Evolutionary conservation across 768 basidiomycete species (phyloP).

Genomic region (Fibroporia radiculosa): DNA sequence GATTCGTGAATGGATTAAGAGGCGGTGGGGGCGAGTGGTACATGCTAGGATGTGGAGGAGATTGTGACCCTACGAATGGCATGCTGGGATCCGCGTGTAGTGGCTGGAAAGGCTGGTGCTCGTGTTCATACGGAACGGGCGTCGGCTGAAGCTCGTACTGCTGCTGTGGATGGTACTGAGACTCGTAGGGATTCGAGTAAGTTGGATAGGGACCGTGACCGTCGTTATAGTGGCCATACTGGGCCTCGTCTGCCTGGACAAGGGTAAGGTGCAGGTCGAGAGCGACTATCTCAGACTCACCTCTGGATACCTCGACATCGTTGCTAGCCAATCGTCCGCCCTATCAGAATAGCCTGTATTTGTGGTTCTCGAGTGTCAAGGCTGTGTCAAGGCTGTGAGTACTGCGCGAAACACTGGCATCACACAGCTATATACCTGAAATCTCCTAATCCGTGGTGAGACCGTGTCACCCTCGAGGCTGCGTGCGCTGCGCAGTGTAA

Average conservation of each 20-base stretch:
- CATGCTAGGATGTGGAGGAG: slow-evolving; percentile 10
- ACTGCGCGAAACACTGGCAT: too few relatives aligned
- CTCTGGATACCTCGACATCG: slow-evolving; percentile 36
- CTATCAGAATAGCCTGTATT: neutral
- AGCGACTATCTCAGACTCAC: slow-evolving; percentile 18
- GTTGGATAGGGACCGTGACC: slow-evolving; percentile 47
- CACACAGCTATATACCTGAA: too few relatives aligned
- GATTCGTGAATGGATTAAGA: slow-evolving; percentile 7
- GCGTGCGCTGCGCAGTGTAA: too few relatives aligned
- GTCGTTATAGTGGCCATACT: slow-evolving; percentile 58
- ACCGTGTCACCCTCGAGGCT: too few relatives aligned
- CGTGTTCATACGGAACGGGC: slow-evolving; percentile 26
- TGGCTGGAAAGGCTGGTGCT: slow-evolving; percentile 26
- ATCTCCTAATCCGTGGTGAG: too few relatives aligned
- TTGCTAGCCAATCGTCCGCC: neutral
- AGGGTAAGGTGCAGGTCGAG: neutral
- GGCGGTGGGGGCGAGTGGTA: slow-evolving; percentile 13
- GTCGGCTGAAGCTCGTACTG: slow-evolving; percentile 23
- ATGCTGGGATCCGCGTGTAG: slow-evolving; percentile 23
- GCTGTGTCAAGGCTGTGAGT: neutral
- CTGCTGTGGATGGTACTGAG: slow-evolving; percentile 19
- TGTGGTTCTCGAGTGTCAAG: neutral
- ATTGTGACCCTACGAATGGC: slow-evolving; percentile 31
- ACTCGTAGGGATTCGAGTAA: slow-evolving; percentile 29
- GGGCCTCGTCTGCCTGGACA: slow-evolving; percentile 54